Evolutionary conservation across 495 filamentous ascomycete genomes (phyloP).

Genomic region (Trypethelium eluteriae): DNA sequence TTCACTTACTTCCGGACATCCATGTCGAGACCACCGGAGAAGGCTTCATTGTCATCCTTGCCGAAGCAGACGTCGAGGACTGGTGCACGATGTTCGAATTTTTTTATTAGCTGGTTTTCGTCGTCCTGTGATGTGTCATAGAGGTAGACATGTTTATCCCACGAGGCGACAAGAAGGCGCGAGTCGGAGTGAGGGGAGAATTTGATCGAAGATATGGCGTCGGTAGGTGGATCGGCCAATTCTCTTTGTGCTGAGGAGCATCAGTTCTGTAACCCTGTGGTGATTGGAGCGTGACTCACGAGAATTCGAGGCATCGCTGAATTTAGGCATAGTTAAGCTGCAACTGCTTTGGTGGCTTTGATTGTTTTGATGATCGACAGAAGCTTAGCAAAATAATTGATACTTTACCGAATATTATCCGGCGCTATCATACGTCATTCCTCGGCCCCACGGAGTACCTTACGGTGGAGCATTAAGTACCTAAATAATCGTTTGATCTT

Average conservation of each 20-base stretch:
- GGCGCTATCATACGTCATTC: no score
- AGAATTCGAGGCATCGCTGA: not conserved
- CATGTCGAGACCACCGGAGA: slow-evolving; percentile 76
- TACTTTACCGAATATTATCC: no score
- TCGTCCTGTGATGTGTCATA: slow-evolving; percentile 67
- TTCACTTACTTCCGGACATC: slow-evolving; percentile 61
- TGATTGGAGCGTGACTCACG: not conserved
- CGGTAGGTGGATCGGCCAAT: slow-evolving; percentile 66
- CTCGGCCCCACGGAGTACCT: not conserved
- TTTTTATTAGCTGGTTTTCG: slow-evolving; percentile 54
- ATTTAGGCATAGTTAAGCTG: not conserved
- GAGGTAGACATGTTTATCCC: slow-evolving; percentile 86
- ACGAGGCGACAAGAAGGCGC: slow-evolving; percentile 79
- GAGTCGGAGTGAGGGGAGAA: slow-evolving; percentile 69
- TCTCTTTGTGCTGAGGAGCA: slow-evolving; percentile 49
- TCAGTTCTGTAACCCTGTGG: not conserved
- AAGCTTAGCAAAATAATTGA: not conserved
- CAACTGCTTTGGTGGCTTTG: not conserved
- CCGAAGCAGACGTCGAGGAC: slow-evolving; percentile 91
- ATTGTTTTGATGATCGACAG: not conserved
- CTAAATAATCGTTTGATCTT: no score
- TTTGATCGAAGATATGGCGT: slow-evolving; percentile 77
- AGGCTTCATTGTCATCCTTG: slow-evolving; percentile 68
- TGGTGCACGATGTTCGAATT: slow-evolving; percentile 74
- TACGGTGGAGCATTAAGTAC: no score